phyloP scores from a whole-genome alignment of 2,329 filamentous ascomycete species.

The Herpotrichia juniperi region DNA sequence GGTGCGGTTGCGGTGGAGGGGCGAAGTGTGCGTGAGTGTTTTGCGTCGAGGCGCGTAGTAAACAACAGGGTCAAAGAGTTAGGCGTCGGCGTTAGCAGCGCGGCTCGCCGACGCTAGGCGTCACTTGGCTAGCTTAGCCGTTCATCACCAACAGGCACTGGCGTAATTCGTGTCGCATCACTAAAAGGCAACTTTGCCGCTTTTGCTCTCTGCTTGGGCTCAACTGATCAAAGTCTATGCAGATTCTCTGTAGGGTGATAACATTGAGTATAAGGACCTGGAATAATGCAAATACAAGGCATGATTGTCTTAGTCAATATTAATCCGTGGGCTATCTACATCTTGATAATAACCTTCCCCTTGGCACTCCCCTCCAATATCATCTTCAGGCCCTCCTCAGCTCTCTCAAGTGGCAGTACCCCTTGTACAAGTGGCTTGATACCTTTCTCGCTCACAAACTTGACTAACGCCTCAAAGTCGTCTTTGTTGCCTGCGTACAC shows the following conservation, averaged over 20 bases:
- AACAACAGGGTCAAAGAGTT: not conserved
- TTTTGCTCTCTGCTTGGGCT: too few relatives aligned
- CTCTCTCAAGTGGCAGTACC: conserved; percentile 18
- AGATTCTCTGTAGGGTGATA: too few relatives aligned
- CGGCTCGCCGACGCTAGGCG: not conserved
- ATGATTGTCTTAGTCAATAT: too few relatives aligned
- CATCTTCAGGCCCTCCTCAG: conserved; percentile 17
- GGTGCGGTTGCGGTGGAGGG: conserved; percentile 11
- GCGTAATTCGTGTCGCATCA: too few relatives aligned
- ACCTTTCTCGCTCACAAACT: conserved; percentile 20
- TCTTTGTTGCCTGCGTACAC: conserved; percentile 19
- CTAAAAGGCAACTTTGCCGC: too few relatives aligned
- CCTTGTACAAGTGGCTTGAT: conserved; percentile 22
- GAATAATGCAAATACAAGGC: not conserved
- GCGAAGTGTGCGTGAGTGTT: conserved; percentile 2
- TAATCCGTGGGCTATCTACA: not conserved
- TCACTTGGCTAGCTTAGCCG: not conserved
- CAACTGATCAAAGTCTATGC: too few relatives aligned
- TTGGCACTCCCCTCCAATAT: conserved; percentile 20
- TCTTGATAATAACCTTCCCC: conserved; percentile 23
- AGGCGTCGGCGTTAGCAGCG: not conserved
- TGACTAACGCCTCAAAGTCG: conserved; percentile 20
- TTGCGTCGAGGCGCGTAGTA: conserved; percentile 7
- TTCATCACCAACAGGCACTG: not conserved
- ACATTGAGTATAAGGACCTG: too few relatives aligned